A percentile compares a stretch with the other conserved stretches of the same genome.
phyloP scores from a whole-genome alignment of 148 eudicot species.

The Talinum fruticosum region DNA sequence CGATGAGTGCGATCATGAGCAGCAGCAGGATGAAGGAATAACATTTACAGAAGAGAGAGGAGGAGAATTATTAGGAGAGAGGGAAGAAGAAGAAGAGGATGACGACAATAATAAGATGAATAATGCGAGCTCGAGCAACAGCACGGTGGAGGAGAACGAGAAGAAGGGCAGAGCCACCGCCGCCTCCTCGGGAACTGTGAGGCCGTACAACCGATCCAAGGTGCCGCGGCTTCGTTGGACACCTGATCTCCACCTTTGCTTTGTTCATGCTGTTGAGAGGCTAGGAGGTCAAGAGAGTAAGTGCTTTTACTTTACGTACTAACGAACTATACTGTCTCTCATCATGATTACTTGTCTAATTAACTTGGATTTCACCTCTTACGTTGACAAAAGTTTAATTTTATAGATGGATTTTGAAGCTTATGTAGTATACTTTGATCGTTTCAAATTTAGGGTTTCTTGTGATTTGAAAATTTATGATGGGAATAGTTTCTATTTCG shows the following conservation, averaged over 20 bases:
- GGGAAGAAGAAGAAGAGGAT: conserved; percentile 7
- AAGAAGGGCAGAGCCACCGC: conserved; percentile 21
- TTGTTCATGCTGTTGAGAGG: conserved; percentile 78
- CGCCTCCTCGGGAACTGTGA: conserved; percentile 48
- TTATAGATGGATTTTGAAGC: too few species aligned
- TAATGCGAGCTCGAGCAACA: conserved; percentile 68
- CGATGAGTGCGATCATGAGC: conserved; percentile 9
- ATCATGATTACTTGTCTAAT: too few species aligned
- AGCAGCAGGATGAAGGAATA: conserved; percentile 13
- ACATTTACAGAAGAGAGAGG: background rate
- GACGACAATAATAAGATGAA: conserved; percentile 4
- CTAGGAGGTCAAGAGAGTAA: conserved; percentile 92
- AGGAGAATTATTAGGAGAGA: background rate
- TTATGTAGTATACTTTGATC: too few species aligned
- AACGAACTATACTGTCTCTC: too few species aligned
- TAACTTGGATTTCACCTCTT: too few species aligned
- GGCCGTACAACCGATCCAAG: conserved; percentile 82
- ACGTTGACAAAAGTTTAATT: too few species aligned
- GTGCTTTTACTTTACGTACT: conserved; percentile 25
- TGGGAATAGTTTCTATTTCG: too few species aligned
- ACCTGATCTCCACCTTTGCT: conserved; percentile 86
- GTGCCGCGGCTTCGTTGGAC: conserved; percentile 88
- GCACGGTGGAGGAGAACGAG: conserved; percentile 63
- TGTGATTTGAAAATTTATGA: too few species aligned
- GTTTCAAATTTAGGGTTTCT: too few species aligned